Evolutionary conservation across 139 green algal species (phyloP).

Genomic region (Volvox africanus): DNA sequence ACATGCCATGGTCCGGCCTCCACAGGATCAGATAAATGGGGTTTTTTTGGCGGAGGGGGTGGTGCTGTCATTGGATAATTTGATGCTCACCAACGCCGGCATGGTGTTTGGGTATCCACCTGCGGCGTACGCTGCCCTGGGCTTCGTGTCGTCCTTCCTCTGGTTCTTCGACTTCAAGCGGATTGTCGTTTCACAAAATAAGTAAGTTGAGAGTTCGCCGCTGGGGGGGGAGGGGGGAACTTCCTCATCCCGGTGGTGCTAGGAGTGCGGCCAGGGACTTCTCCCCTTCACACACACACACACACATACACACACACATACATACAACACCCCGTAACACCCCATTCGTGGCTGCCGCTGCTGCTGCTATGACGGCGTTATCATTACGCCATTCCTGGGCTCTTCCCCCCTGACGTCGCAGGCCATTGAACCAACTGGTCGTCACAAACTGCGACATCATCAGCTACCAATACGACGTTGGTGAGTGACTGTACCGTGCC

Average conservation of each 20-base stretch:
- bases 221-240: too few relatives aligned
- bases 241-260: too few relatives aligned
- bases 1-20: neutral
- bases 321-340: too few relatives aligned
- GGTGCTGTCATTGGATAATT: neutral
- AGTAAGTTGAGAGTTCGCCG: neutral
- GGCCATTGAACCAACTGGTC: neutral
- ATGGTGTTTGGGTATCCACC: conserved; percentile 14
- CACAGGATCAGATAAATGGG: neutral
- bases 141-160: conserved; percentile 21
- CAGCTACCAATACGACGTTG: conserved; percentile 18
- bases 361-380: too few relatives aligned
- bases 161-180: conserved; percentile 38
- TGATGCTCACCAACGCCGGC: neutral
- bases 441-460: conserved; percentile 12
- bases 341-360: too few relatives aligned
- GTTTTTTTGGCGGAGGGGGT: neutral
- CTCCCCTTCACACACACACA: too few relatives aligned
- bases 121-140: conserved; percentile 1
- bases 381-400: too few relatives aligned
- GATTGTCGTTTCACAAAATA: neutral
- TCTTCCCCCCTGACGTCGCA: neutral
- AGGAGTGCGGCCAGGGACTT: too few relatives aligned
- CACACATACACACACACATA: too few relatives aligned
- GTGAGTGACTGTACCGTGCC: neutral